Percentiles rank a stretch among this genome's conserved stretches.
Evolutionary conservation across 345 rosid species (phyloP).

Genomic region (Fremontodendron californicum): DNA sequence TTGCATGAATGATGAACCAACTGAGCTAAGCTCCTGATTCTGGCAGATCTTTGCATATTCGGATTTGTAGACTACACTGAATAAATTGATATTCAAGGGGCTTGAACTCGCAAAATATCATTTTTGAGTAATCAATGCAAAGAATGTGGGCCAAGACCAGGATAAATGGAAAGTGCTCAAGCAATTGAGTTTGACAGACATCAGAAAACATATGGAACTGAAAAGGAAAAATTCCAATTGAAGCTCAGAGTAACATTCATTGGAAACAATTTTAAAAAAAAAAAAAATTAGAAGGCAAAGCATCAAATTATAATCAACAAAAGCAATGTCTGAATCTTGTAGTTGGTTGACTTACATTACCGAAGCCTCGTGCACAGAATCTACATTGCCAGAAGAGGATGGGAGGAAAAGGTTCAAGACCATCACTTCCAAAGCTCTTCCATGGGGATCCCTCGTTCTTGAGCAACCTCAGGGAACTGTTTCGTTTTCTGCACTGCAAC

Average conservation of each 20-base stretch:
- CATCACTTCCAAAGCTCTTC: slow-evolving; percentile 81
- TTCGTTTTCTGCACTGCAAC: slow-evolving; percentile 79
- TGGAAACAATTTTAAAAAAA: neutral
- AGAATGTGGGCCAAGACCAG: neutral
- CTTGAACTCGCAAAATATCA: neutral
- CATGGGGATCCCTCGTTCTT: slow-evolving; percentile 88
- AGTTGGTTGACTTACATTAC: neutral
- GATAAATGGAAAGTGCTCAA: neutral
- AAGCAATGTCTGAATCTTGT: neutral
- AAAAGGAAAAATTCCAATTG: neutral
- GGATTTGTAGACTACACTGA: neutral
- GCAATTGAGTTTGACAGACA: neutral
- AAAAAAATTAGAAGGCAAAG: neutral
- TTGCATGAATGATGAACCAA: no score
- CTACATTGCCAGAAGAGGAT: neutral
- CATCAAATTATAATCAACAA: neutral
- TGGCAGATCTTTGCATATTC: no score
- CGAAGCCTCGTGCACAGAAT: neutral
- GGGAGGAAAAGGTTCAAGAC: neutral
- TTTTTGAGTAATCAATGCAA: neutral
- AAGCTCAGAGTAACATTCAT: slow-evolving; percentile 3
- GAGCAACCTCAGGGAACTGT: slow-evolving; percentile 75
- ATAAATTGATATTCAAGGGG: neutral
- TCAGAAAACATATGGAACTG: neutral
- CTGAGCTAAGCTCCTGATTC: no score